Base-by-base conservation (phyloP, 805 yeast species). In the Nakazawaea holstii region DNA sequence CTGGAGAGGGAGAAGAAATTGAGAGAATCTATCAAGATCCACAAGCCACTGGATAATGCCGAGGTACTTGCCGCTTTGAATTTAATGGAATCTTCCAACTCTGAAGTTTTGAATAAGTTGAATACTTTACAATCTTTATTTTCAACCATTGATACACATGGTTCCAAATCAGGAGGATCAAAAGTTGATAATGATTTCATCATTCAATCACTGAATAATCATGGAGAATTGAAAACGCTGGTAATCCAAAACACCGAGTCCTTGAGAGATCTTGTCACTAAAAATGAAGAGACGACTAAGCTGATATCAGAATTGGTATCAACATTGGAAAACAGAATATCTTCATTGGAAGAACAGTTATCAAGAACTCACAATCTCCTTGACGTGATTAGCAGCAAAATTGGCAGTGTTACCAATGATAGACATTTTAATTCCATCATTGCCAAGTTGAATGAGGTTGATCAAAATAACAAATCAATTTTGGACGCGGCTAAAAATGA, bases 151-250 rank as follows among this genome's bases (percentile, higher is more conserved):
- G 33, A 32, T 8, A n/a, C 30, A 5, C 24, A 38, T n/a, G 41
- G 37, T 14, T 24, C 46, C 35, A 9, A 38, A 53, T 27, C 39
- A 7, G 20, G 28, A 14, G 37, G 6, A 31, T 68, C 69, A 14
- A 47, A 59, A 5, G 35, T 43, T 1, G 52, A 59, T 27, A 60
- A 72, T 47, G 64, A 68, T 40, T 68, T 72, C 2, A 55, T 71
- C 26, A 64, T 70, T 68, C 72, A 65, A 46, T 66, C 62, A 49
- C 58, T 59, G 27, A 59, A 62, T 51, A 55, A 55, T 42, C 59
- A 53, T 11, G 56, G 52, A 31, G 61, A 58, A 48, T 54, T 56
- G 42, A 41, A 53, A 38, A 33, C 43, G 27, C 48, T 43, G 39
- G 37, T 52, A 40, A 24, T 37, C 10, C 15, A 44, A 20, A 39